Conservation (phyloP, 2,329 filamentous ascomycete species). For the Scytalidium lignicola region DNA sequence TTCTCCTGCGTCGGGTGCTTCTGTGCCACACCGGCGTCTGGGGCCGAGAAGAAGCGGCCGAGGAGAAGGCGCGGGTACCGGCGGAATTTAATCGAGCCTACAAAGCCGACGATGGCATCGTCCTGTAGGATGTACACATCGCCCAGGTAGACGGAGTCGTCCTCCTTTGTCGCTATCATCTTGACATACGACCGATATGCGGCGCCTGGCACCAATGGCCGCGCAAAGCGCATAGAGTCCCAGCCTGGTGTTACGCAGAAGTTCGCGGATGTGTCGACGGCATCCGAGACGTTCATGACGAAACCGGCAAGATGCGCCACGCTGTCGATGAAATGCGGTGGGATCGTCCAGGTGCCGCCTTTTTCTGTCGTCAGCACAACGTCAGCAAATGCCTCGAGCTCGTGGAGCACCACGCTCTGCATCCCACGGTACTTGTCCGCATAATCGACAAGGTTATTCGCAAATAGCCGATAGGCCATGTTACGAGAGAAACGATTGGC, state of each 20-base stretch:
- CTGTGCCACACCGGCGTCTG: slow-evolving; percentile 17
- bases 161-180: slow-evolving; percentile 26
- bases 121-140: slow-evolving; percentile 33
- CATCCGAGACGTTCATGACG: slow-evolving; percentile 18
- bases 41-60: slow-evolving; percentile 34
- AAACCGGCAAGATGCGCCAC: slow-evolving; percentile 15
- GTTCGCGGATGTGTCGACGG: slow-evolving; percentile 16
- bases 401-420: slow-evolving; percentile 21
- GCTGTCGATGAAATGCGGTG: slow-evolving; percentile 17
- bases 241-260: slow-evolving; percentile 24
- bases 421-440: slow-evolving; percentile 13
- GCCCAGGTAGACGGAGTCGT: slow-evolving; percentile 25
- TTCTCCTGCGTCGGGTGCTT: too few relatives aligned
- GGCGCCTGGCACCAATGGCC: slow-evolving; percentile 13
- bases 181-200: slow-evolving; percentile 18
- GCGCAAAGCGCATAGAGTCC: slow-evolving; percentile 19
- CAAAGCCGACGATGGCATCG: slow-evolving; percentile 28
- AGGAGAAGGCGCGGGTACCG: slow-evolving; percentile 32
- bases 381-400: slow-evolving; percentile 15
- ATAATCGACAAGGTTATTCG: slow-evolving; percentile 19
- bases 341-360: slow-evolving; percentile 14
- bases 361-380: slow-evolving; percentile 18
- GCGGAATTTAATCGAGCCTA: slow-evolving; percentile 32
- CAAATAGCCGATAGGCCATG: slow-evolving; percentile 16
- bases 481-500: slow-evolving; percentile 53